Evolutionary conservation across 371 early-diverging fungal genomes (phyloP), one percentile per base, ranked within the genome.

Genomic region (Modicella reniformis): DNA sequence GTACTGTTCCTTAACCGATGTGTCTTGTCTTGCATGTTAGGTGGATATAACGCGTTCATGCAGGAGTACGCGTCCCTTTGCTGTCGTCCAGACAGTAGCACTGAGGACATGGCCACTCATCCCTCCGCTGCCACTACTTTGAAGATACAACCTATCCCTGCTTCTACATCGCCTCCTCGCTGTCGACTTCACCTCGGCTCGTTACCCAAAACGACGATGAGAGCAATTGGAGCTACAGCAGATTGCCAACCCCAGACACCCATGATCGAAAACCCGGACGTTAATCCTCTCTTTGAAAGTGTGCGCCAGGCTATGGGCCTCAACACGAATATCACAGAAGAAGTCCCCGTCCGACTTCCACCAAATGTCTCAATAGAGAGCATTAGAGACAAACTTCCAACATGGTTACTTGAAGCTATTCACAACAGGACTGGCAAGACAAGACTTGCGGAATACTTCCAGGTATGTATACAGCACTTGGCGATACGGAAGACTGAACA

Each of bases 141-240:
- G 25, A 33, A 29, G 29, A 10, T 29, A 13, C 28, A 19, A 8
- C 23, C 66, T 25, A 33, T 34, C 0, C 13, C 59, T 25, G 32
- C 29, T 23, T 23, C 29, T 0, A n/a, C 37, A 37, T 68, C 65
- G 0, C 71, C 53, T 28, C 61, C 65, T 25, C 72, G 63, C 30
- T 52, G 73, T 56, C 79, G 82, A 9, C 83, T 83, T 23, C 81
- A 76, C 26, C 68, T 85, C 7, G 79, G 79, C 5, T 59, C 79
- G 13, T 62, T 77, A 10, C 79, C 79, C 4, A 40, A 40, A 6
- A 68, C 61, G 58, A 58, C 65, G 55, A 32, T 51, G 6, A 63
- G 49, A 30, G 65, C 73, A 9, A 12, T 37, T 3, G 37, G 28
- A 12, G 37, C 54, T 2, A 66, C 69, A 2, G 32, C 54, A 3